Evolutionary conservation across 495 filamentous ascomycete genomes (phyloP).

Genomic region (Penicillium crystallinum): DNA sequence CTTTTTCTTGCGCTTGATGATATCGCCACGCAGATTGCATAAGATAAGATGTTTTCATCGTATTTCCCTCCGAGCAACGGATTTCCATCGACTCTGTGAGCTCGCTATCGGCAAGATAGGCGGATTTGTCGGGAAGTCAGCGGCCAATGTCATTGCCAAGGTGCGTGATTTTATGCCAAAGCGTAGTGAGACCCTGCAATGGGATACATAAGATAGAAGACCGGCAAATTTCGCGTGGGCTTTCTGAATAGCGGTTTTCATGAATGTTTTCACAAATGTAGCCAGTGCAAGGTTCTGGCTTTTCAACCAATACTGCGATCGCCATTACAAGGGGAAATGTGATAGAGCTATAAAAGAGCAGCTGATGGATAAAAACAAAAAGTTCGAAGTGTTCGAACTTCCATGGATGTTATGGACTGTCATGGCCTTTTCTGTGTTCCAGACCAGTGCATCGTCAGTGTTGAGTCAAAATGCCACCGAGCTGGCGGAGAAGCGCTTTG

Average conservation of each 20-base stretch:
- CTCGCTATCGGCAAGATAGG: conserved; percentile 40
- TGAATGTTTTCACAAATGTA: conserved; percentile 44
- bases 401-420: conserved; percentile 44
- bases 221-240: conserved; percentile 43
- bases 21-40: conserved; percentile 43
- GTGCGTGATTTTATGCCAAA: no score
- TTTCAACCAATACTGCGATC: conserved; percentile 35
- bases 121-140: conserved; percentile 33
- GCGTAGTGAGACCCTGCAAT: no score
- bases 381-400: conserved; percentile 40
- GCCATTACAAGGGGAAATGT: conserved; percentile 24
- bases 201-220: no score
- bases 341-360: conserved; percentile 37
- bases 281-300: conserved; percentile 37
- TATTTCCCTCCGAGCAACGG: conserved; percentile 45
- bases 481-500: conserved; percentile 38
- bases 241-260: conserved; percentile 44
- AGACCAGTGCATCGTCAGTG: conserved; percentile 35
- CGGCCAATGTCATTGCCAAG: conserved; percentile 35
- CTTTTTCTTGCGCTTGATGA: conserved; percentile 40
- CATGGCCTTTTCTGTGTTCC: conserved; percentile 38
- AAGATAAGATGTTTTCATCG: conserved; percentile 48
- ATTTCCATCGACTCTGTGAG: conserved; percentile 41
- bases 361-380: conserved; percentile 42
- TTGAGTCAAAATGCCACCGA: conserved; percentile 44